Evolutionary conservation across 768 basidiomycete genomes (phyloP), one percentile per base, ranked within the genome.

Genomic region (Mycena venus): DNA sequence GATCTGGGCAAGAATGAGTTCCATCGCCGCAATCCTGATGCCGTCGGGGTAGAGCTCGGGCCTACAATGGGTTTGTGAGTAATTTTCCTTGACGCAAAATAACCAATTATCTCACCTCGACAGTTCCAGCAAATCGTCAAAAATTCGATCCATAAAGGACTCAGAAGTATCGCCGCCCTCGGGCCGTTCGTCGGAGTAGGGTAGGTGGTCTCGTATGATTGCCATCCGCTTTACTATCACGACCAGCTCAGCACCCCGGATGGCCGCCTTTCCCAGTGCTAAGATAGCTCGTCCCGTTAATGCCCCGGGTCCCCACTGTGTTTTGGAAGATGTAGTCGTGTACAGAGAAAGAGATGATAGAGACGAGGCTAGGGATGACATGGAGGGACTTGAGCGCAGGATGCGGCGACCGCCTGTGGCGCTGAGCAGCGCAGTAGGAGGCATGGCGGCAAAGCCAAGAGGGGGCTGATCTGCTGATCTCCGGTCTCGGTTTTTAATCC

Each of bases 71-170:
- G 4, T 53, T 12, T 51, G 42, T 74, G 36, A 60, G 23, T 38
- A 25, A 55, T 3, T 8, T n/a, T n/a, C n/a, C 17, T 31, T 1
- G 23, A 19, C 49, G 3, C 19, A 19, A 11, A 4, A n/a, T 1
- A 19, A 15, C 7, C 19, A 32, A 29, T 63, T 4, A 21, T n/a
- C 75, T 47, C 34, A 80, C 80, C 81, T 77, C 21, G 79, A 78
- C 38, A 82, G 66, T 49, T 82, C 82, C 31, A 82, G 47, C n/a
- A 82, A 55, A 67, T 81, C 82, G 49, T 79, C 78, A 23, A 81
- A 80, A 62, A 82, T 71, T 40, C 67, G 47, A 31, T 76, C 75
- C 51, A 80, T 70, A 29, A 75, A 56, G 3, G 36, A 11, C 3
- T 64, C 70, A 38, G 71, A 71, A 3, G n/a, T n/a, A n/a, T n/a